Base-by-base conservation (phyloP, 2,329 filamentous ascomycete species). In the Clarireedia sp. region DNA sequence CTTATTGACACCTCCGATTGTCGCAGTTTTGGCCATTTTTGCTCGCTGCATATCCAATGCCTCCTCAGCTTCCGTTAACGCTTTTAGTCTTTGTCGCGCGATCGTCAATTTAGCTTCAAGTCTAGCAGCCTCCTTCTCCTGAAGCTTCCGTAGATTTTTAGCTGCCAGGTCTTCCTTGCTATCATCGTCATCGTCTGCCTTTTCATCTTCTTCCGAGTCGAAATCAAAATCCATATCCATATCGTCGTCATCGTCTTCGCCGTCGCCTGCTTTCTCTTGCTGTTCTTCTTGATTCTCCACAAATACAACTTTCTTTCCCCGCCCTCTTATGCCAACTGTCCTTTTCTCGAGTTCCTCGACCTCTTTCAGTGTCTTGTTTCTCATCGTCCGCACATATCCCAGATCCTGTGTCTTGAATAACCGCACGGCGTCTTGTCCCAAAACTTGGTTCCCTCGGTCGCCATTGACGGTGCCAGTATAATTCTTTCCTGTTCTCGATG, bases 361-460 rank as follows among this genome's bases (percentile, higher is more conserved):
- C 61, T 86, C 80, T 65, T 83, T 84, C 56, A 72, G 66, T 3
- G 78, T 74, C 24, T 82, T 74, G 61, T 83, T 84, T 55, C 79
- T 73, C 74, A 82, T 79, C 21, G 81, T 83, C 59, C 83, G 73
- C 24, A 86, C 68, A 66, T 87, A 87, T 2, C 78, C 82, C 29
- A 84, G 68, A 64, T 87, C 84, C 69, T 87, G 84, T 2, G 83
- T 87, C 73, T 87, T 87, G 60, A 86, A 76, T 21, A 86, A 71
- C 19, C 83, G 74, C 23, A 83, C 80, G 1, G 76, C 75, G 21
- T 86, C 80, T 38, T 80, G 67, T 48, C 77, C 74, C 67, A 87
- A 66, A 3, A 74, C 72, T 58, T 72, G 73, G 64, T 81, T 82
- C 14, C 81, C 80, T 49, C 81, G 74, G 65, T 83, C 78, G 48